phyloP scores from a whole-genome alignment of 2,329 filamentous ascomycete genomes.

The Paecilomyces sp. region DNA sequence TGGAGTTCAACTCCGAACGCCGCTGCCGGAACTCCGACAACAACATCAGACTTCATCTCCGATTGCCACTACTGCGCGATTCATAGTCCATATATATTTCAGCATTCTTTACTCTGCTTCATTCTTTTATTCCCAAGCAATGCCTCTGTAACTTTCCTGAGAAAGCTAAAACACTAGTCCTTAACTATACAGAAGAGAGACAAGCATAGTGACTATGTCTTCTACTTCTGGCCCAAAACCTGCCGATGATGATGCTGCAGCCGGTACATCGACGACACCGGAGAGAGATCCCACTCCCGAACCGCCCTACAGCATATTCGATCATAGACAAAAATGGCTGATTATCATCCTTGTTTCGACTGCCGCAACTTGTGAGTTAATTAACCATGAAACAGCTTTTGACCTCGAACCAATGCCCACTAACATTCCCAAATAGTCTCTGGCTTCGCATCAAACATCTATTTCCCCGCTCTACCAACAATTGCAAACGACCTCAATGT shows the following conservation, averaged over 20 bases:
- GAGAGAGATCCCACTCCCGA: slow-evolving; percentile 4
- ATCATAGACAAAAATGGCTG: slow-evolving; percentile 41
- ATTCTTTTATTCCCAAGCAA: not conserved
- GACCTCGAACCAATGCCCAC: no score
- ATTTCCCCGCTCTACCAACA: slow-evolving; percentile 38
- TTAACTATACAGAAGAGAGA: not conserved
- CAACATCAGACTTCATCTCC: not conserved
- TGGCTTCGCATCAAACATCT: slow-evolving; percentile 40
- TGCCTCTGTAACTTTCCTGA: not conserved
- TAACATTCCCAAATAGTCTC: slow-evolving; percentile 21
- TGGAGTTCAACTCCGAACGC: slow-evolving; percentile 1
- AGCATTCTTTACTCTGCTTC: not conserved
- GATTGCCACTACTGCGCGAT: not conserved
- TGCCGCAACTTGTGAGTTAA: slow-evolving; percentile 43
- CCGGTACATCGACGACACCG: not conserved
- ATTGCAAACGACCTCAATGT: slow-evolving; percentile 35
- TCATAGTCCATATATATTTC: not conserved
- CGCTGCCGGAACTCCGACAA: not conserved
- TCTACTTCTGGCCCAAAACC: not conserved
- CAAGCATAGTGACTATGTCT: not conserved
- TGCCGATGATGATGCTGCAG: not conserved
- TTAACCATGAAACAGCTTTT: not conserved
- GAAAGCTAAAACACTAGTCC: not conserved
- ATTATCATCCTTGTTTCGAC: slow-evolving; percentile 43
- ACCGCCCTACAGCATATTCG: slow-evolving; percentile 45